Base-by-base conservation (phyloP, 768 basidiomycete genomes). In the Auriscalpium orientale region DNA sequence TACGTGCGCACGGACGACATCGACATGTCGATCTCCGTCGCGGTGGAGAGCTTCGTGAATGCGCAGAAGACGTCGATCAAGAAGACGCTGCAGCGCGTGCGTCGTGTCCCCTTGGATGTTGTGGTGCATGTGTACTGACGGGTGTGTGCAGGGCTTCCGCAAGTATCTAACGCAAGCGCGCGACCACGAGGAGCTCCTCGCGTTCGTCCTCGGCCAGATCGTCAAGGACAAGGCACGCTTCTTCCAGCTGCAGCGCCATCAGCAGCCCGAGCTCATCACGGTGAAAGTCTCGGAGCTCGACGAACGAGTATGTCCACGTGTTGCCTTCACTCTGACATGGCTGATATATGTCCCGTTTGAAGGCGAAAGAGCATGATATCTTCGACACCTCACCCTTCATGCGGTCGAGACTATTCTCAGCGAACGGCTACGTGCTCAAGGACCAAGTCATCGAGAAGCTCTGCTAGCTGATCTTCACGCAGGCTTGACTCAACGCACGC, bases 31-130 rank as follows among this genome's bases (percentile, higher is more conserved):
- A 98, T 99, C 59, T 92, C 92, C 64, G 95, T 98, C 48, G 90
- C 92, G 3, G 84, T 99, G 34, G 87, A 87, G 52, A 94, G 91
- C 72, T 99, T 99, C 70, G 91, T 99, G 56, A 95, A 73, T 62
- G 89, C 97, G 28, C 97, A 99, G 70, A 99, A 99, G 78, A 87
- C 94, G 81, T 92, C 90, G 56, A 95, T 98, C 76, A 98, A 98
- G 79, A 97, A 93, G 76, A 95, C 94, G 3, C 76, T 99, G 46
- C 93, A 99, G 71, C 79, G 97, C 65, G 95, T 95, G 63, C 62
- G 85, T 78, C 12, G 13, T 8, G 22, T 21, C 56, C 33, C 16
- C 36, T 40, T 20, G 49, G 16, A 10, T 16, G 18, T 21, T 34
- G 36, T 47, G 12, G 12, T 44, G 51, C 49, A 35, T 33, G 52